Evolutionary conservation across 208 protist species (phyloP).

Genomic region (Willaertia magna): DNA sequence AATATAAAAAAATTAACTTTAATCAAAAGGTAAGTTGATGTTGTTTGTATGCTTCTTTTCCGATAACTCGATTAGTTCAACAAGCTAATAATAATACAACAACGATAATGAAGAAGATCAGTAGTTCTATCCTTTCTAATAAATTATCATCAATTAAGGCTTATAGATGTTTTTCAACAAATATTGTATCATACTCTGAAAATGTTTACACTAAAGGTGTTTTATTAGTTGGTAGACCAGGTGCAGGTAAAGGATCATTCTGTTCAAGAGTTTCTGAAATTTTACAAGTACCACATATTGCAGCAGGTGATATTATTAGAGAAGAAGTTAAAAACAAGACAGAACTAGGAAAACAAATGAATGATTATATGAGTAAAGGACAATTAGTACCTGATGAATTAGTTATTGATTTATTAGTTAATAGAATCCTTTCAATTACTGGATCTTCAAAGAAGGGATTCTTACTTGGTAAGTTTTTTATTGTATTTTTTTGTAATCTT

Average conservation of each 20-base stretch:
- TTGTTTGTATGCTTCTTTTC: no score
- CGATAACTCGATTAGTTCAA: no score
- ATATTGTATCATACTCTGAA: no score
- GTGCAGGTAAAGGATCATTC: not conserved
- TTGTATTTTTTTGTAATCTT: no score
- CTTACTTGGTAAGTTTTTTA: no score
- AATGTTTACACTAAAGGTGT: not conserved
- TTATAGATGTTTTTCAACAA: no score
- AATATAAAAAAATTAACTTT: no score
- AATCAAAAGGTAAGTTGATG: no score
- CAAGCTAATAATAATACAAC: no score
- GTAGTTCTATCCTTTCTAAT: no score
- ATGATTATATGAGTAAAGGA: not conserved
- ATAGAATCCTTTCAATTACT: not conserved
- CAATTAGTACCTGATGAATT: constrained; percentile 6
- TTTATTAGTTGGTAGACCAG: not conserved
- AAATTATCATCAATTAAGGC: no score
- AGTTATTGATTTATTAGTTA: not conserved
- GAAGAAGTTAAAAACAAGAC: not conserved
- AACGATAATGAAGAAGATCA: no score
- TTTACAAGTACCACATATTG: not conserved
- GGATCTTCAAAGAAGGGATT: not conserved
- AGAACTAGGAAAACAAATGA: not conserved
- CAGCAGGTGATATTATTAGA: constrained; percentile 1
- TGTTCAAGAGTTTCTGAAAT: not conserved